Evolutionary conservation across 495 filamentous ascomycete genomes (phyloP).

Genomic region (Annulohypoxylon nitens): DNA sequence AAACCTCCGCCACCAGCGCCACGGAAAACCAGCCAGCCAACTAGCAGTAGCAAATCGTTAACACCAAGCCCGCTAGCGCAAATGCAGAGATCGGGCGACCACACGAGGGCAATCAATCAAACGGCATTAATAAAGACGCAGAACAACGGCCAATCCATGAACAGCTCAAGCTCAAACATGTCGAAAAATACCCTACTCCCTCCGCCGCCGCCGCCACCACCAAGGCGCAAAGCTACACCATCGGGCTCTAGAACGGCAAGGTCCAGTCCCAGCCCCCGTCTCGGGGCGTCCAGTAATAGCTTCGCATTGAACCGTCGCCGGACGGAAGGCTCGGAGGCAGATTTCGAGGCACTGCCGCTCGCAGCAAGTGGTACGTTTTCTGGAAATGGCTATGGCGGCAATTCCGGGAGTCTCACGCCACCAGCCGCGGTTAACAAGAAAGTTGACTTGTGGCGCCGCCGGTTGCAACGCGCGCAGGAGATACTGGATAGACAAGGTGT

Average conservation of each 20-base stretch:
- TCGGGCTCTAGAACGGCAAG: slow-evolving; percentile 27
- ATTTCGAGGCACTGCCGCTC: slow-evolving; percentile 46
- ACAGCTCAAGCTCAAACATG: slow-evolving; percentile 2
- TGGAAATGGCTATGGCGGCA: slow-evolving; percentile 21
- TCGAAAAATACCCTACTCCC: slow-evolving; percentile 22
- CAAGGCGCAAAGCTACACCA: slow-evolving; percentile 59
- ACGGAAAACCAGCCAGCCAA: slow-evolving; percentile 26
- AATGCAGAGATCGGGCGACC: slow-evolving; percentile 53
- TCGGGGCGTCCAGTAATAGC: not conserved
- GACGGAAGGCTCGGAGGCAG: slow-evolving; percentile 50
- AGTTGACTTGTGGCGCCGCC: slow-evolving; percentile 82
- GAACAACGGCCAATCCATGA: slow-evolving; percentile 10
- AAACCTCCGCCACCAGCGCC: slow-evolving; percentile 38
- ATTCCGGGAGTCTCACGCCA: slow-evolving; percentile 27
- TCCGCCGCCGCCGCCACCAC: slow-evolving; percentile 58
- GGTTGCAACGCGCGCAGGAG: slow-evolving; percentile 81
- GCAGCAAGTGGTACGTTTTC: slow-evolving; percentile 25
- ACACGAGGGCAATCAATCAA: slow-evolving; percentile 40
- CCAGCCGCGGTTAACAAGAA: slow-evolving; percentile 72
- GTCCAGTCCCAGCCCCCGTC: slow-evolving; percentile 40
- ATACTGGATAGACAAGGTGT: slow-evolving; percentile 77
- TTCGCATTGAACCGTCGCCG: slow-evolving; percentile 33
- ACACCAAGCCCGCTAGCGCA: slow-evolving; percentile 51
- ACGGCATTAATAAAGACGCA: slow-evolving; percentile 40
- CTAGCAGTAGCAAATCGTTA: not conserved